A percentile compares a stretch with the other conserved stretches of the same genome.
Conservation (phyloP, 208 protist genomes). For the Leishmania arabica region DNA sequence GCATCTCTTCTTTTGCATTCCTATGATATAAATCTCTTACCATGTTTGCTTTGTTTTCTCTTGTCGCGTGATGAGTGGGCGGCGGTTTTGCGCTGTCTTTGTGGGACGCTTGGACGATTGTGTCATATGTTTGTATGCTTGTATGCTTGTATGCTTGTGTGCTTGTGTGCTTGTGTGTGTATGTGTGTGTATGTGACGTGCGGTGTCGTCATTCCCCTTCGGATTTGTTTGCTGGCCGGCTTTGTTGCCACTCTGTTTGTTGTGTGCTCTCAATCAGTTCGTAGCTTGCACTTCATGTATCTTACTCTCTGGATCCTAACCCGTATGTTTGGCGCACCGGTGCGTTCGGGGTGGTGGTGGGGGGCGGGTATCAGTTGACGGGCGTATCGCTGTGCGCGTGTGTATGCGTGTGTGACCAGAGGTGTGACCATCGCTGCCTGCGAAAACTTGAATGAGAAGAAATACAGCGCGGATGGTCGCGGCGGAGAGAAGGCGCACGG, state of each 20-base stretch:
- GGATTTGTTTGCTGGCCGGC: neutral
- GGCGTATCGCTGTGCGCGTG: neutral
- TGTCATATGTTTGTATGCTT: neutral
- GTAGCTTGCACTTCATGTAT: neutral
- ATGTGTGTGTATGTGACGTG: neutral
- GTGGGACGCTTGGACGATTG: neutral
- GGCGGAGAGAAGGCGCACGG: neutral
- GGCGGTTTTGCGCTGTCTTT: neutral
- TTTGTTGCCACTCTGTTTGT: neutral
- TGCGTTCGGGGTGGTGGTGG: neutral
- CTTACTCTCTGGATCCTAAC: neutral
- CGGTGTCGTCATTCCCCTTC: neutral
- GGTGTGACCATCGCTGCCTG: neutral
- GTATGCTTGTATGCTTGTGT: neutral
- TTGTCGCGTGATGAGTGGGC: neutral
- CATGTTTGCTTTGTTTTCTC: neutral
- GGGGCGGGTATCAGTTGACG: neutral
- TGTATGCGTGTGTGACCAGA: neutral
- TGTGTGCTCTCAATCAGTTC: neutral
- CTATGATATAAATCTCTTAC: neutral
- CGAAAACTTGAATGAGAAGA: neutral
- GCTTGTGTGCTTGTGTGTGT: neutral
- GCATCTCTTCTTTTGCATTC: neutral
- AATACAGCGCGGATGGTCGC: neutral
- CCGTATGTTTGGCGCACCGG: neutral